Conservation (phyloP, 129 eudicot genomes). For the Arctium minus region DNA sequence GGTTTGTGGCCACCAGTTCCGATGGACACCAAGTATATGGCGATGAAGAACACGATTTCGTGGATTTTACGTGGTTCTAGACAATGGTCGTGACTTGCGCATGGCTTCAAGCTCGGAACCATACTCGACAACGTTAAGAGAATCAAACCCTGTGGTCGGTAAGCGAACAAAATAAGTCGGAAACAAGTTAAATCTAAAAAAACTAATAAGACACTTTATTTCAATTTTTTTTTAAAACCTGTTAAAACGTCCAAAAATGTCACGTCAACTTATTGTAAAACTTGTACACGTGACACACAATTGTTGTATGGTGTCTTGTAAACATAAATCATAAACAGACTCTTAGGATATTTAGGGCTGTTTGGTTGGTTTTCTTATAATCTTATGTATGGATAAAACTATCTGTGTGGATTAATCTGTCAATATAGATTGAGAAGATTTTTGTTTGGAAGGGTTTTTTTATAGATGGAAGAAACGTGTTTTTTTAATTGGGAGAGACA, state of each 20-base stretch:
- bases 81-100: constrained; percentile 42
- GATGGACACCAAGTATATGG: constrained; percentile 60
- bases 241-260: no score
- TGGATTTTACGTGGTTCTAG: constrained; percentile 54
- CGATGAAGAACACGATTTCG: constrained; percentile 51
- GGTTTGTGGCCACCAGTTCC: constrained; percentile 95
- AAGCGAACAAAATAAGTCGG: neutral
- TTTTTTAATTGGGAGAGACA: no score
- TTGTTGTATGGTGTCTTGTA: no score
- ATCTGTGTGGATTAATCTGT: no score
- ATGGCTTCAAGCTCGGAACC: constrained; percentile 67
- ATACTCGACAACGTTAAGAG: constrained; percentile 62
- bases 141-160: constrained; percentile 51
- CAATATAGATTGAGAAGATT: no score
- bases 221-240: neutral
- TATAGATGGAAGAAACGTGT: no score
- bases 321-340: no score
- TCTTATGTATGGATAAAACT: no score
- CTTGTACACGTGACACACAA: neutral
- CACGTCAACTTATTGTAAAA: neutral
- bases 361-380: no score
- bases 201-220: neutral
- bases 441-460: no score
- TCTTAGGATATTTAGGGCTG: no score
- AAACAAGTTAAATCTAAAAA: neutral